Conservation (phyloP, 257 asterid genomes). For the Petrea volubilis region DNA sequence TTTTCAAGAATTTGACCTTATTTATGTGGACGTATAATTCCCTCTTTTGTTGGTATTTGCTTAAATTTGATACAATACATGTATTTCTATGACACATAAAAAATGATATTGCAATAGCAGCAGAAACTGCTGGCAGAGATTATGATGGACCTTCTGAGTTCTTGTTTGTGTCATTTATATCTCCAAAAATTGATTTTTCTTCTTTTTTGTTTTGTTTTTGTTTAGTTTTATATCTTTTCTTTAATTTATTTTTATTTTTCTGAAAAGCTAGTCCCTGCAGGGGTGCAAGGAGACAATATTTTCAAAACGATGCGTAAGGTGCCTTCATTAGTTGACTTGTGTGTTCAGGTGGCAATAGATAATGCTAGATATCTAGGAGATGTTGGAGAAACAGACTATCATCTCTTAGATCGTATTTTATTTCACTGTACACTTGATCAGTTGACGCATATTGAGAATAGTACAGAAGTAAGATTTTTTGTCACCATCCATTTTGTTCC, state of each 20-base stretch:
- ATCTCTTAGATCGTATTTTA: slow-evolving; percentile 76
- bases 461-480: slow-evolving; percentile 54
- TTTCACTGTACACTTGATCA: slow-evolving; percentile 81
- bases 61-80: not conserved
- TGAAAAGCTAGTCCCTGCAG: slow-evolving; percentile 14
- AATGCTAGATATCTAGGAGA: slow-evolving; percentile 81
- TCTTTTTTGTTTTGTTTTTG: not conserved
- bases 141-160: not conserved
- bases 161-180: not conserved
- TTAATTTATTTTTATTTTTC: not conserved
- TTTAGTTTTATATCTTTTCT: too few species aligned
- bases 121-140: not conserved
- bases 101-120: not conserved
- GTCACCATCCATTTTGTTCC: not conserved
- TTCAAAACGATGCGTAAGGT: slow-evolving; percentile 28
- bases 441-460: slow-evolving; percentile 67
- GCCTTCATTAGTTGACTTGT: slow-evolving; percentile 82
- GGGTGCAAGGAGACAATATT: slow-evolving; percentile 24
- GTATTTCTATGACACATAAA: not conserved
- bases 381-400: slow-evolving; percentile 79
- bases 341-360: slow-evolving; percentile 68
- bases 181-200: not conserved
- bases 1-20: not conserved
- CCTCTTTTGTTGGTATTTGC: not conserved
- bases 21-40: not conserved